Evolutionary conservation across 2,329 filamentous ascomycete genomes (phyloP), one percentile per base, ranked within the genome.

Genomic region (Colletotrichum spaethianum): DNA sequence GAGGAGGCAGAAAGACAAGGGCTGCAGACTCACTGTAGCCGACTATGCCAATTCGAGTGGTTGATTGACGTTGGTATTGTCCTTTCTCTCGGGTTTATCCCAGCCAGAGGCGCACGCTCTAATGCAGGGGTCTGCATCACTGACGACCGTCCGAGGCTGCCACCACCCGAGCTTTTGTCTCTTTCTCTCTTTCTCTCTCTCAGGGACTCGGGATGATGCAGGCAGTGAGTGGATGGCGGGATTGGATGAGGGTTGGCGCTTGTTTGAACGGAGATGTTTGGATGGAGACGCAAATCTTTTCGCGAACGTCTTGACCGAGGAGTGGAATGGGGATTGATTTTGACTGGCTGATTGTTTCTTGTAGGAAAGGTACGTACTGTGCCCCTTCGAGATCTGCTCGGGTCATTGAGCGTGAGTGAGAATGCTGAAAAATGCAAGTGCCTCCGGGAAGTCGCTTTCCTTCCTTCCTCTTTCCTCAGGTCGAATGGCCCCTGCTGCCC

Each of bases 61-160:
- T 48, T 46, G 60, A 70, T 64, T 64, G 65, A 40, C 53, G 60
- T 72, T 64, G 53, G 31, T 53, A 40, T 70, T 64, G 65, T 38
- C 53, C 38, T 63, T 53, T 36, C 50, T 28, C 20, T 63, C 53
- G 31, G 59, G 59, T 63, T 69, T 65, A 69, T 72, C 65, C 69
- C 65, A 64, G 59, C 59, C 7, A 42, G 53, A 40, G 40, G 66
- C 50, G 64, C 53, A 55, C 59, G 44, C 40, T 60, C 65, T 70
- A 72, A 72, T 69, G 70, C 70, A 72, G 66, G 70, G 70, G 70
- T 38, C 53, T 63, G 64, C 57, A 44, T 44, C 38, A 23, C 6
- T 26, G 63, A 60, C 55, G 26, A 28, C 53, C 53, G 28, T 69
- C 65, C 60, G 53, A 72, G 46, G 63, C 48, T 50, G 57, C 40